A percentile compares a stretch with the other conserved stretches of the same genome.
phyloP scores from a whole-genome alignment of 495 filamentous ascomycete species.

The Physcia stellaris region DNA sequence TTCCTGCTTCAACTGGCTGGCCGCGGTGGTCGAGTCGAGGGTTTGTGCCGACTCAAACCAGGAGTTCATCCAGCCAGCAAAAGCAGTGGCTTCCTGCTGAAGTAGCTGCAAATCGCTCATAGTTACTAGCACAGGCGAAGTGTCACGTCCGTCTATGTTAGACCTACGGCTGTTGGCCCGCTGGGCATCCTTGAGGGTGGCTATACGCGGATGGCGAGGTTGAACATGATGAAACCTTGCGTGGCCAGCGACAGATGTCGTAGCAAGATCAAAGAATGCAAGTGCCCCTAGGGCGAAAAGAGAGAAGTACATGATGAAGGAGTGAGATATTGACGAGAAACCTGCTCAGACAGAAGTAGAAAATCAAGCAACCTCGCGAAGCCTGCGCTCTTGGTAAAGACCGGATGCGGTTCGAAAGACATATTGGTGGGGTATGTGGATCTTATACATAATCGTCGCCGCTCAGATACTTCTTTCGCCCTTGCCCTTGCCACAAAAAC shows the following conservation, averaged over 20 bases:
- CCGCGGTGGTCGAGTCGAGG: constrained; percentile 1
- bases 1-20: constrained; percentile 11
- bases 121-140: constrained; percentile 2
- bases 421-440: no score
- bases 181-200: background rate
- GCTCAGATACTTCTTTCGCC: no score
- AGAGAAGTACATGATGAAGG: background rate
- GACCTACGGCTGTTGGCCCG: constrained; percentile 1
- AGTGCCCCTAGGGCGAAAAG: constrained; percentile 7
- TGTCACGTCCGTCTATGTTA: constrained; percentile 1
- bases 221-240: constrained; percentile 3
- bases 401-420: no score
- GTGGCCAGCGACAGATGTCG: constrained; percentile 7
- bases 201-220: constrained; percentile 2
- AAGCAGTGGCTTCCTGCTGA: constrained; percentile 10
- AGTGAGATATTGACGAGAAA: no score
- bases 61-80: constrained; percentile 9
- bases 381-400: no score
- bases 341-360: no score
- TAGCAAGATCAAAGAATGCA: constrained; percentile 4
- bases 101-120: constrained; percentile 7
- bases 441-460: no score
- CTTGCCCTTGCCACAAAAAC: no score
- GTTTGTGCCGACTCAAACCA: constrained; percentile 6
- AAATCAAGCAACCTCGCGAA: no score